Evolutionary conservation across 2,329 filamentous ascomycete genomes (phyloP).

Genomic region (Aspergillus brunneoviolaceus): DNA sequence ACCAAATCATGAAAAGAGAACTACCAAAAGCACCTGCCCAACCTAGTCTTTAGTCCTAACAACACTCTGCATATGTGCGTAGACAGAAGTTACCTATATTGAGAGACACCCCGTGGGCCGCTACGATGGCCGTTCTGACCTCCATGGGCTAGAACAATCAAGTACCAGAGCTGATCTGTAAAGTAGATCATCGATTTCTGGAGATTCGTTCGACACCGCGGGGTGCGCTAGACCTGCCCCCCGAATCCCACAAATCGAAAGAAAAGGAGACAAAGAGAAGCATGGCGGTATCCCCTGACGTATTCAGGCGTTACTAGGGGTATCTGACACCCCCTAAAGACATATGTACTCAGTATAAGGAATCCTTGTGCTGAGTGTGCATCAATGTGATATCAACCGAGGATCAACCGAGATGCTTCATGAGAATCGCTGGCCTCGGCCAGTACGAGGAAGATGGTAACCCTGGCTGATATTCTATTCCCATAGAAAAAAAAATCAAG

Average conservation of each 20-base stretch:
- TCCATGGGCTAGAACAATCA: background rate
- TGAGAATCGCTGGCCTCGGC: background rate
- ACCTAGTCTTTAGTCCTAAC: background rate
- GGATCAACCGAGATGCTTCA: background rate
- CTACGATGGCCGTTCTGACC: too few species aligned
- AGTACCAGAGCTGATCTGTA: background rate
- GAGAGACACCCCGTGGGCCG: background rate
- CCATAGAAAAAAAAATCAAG: too few species aligned
- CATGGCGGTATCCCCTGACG: background rate
- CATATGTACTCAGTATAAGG: background rate
- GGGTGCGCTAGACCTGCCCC: background rate
- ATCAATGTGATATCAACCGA: background rate
- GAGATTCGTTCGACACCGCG: background rate
- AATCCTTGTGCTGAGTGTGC: background rate
- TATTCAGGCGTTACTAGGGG: background rate
- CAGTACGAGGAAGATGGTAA: too few species aligned
- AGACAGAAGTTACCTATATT: background rate
- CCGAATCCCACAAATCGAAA: background rate
- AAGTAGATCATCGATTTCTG: background rate
- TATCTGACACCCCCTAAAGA: background rate
- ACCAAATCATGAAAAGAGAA: background rate
- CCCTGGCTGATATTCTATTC: too few species aligned
- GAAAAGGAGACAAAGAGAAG: background rate
- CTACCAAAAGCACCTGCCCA: background rate
- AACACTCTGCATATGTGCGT: background rate